Percentiles rank a stretch among this genome's conserved stretches.
Evolutionary conservation across 176 grass and related monocot species (phyloP).

Genomic region (maize (Zea mays)): Zm-B73-REFERENCE-NAM-5.0 NC_050096.1:298659001-298659500

Average conservation of each 20-base stretch:
- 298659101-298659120: slow-evolving; percentile 10
- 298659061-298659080: not conserved
- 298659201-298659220: slow-evolving; percentile 2
- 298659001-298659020: slow-evolving; percentile 4
- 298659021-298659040: not conserved
- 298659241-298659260: not conserved
- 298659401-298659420: not conserved
- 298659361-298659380: not conserved
- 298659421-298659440: slow-evolving; percentile 6
- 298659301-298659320: slow-evolving; percentile 25
- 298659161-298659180: too few relatives aligned
- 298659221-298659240: not conserved
- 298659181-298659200: not conserved
- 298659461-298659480: not conserved
- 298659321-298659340: slow-evolving; percentile 20
- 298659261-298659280: not conserved
- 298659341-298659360: not conserved
- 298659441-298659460: not conserved
- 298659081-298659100: not conserved
- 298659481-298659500: not conserved
- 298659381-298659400: slow-evolving; percentile 37
- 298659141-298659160: slow-evolving; percentile 2
- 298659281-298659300: slow-evolving; percentile 17
- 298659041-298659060: not conserved
- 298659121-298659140: slow-evolving; percentile 24